Percentiles rank a stretch among this genome's conserved stretches.
phyloP scores from a whole-genome alignment of 2,329 filamentous ascomycete genomes.

The Rhytidhysteron rufulum region DNA sequence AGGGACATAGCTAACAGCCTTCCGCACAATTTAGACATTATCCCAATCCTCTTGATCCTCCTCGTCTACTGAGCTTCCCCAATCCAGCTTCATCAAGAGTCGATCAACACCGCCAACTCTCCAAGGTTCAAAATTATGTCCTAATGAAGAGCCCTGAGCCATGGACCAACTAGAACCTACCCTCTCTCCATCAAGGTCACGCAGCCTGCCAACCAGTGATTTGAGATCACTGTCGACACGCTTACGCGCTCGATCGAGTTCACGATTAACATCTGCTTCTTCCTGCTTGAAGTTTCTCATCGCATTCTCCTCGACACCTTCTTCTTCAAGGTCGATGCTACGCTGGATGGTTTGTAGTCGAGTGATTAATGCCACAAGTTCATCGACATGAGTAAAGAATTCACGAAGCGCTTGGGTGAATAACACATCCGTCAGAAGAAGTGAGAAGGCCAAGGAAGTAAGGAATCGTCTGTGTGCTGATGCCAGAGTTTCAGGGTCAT shows the following conservation, averaged over 20 bases:
- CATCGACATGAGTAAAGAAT: slow-evolving; percentile 72
- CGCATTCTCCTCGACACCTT: slow-evolving; percentile 70
- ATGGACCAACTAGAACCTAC: slow-evolving; percentile 27
- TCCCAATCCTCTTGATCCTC: slow-evolving; percentile 20
- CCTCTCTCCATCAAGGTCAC: slow-evolving; percentile 57
- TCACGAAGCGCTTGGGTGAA: slow-evolving; percentile 65
- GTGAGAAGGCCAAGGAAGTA: slow-evolving; percentile 59
- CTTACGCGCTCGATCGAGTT: slow-evolving; percentile 61
- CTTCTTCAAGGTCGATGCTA: slow-evolving; percentile 73
- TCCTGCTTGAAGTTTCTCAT: slow-evolving; percentile 57
- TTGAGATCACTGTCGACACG: slow-evolving; percentile 66
- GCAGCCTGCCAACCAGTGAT: slow-evolving; percentile 53
- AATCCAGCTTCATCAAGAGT: slow-evolving; percentile 86
- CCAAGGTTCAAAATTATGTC: slow-evolving; percentile 60
- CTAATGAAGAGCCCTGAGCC: slow-evolving; percentile 13
- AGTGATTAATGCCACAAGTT: slow-evolving; percentile 71
- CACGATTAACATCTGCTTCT: slow-evolving; percentile 62
- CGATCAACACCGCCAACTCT: slow-evolving; percentile 78
- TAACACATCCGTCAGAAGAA: slow-evolving; percentile 61
- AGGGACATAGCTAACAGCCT: too few species aligned
- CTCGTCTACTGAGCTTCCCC: slow-evolving; percentile 34
- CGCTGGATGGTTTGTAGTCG: slow-evolving; percentile 74
- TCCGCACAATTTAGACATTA: not conserved
- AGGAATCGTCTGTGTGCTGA: slow-evolving; percentile 77
- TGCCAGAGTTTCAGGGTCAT: slow-evolving; percentile 82